These are phyloP conservation scores for Yarrowia phangngaensis DNA, from an alignment of 805 yeast genomes.

Conservation along the genomic window DNA sequence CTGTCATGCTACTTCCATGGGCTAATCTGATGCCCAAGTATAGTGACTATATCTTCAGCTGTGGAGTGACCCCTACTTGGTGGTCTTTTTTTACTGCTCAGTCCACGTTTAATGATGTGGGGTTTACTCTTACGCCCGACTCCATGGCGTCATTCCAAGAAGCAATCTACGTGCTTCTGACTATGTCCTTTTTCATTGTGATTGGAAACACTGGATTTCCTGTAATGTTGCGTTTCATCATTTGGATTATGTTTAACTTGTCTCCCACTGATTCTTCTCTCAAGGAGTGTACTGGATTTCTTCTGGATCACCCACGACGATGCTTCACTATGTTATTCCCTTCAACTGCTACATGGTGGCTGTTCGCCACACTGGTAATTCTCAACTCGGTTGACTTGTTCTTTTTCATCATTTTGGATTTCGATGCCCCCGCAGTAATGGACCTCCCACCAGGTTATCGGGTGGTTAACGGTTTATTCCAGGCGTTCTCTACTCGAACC, in stretches of 20 bases:
- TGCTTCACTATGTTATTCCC: conserved; percentile 93
- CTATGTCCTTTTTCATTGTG: conserved; percentile 66
- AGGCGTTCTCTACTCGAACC: conserved; percentile 88
- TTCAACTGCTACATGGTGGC: conserved; percentile 93
- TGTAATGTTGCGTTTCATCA: conserved; percentile 66
- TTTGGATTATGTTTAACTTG: conserved; percentile 71
- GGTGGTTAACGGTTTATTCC: conserved; percentile 78
- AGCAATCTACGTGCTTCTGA: conserved; percentile 61
- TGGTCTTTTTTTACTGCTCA: conserved; percentile 86
- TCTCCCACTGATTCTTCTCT: conserved; percentile 51
- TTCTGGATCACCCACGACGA: conserved; percentile 94
- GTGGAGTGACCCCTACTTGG: conserved; percentile 78
- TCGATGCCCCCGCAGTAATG: conserved; percentile 50
- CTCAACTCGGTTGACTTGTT: conserved; percentile 76
- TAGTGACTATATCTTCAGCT: conserved; percentile 41
- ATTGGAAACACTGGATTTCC: conserved; percentile 97
- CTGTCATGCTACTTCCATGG: conserved; percentile 51
- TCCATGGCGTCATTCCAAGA: conserved; percentile 68
- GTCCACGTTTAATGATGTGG: conserved; percentile 81
- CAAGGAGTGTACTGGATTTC: conserved; percentile 73
- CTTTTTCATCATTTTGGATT: conserved; percentile 74
- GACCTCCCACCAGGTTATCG: conserved; percentile 62
- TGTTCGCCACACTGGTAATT: conserved; percentile 64
- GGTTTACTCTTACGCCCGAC: conserved; percentile 74
- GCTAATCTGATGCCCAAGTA: conserved; percentile 34